Percentiles rank a stretch among this genome's conserved stretches.
phyloP scores from a whole-genome alignment of 106 monocot species.

The Amphibolis antarctica region DNA sequence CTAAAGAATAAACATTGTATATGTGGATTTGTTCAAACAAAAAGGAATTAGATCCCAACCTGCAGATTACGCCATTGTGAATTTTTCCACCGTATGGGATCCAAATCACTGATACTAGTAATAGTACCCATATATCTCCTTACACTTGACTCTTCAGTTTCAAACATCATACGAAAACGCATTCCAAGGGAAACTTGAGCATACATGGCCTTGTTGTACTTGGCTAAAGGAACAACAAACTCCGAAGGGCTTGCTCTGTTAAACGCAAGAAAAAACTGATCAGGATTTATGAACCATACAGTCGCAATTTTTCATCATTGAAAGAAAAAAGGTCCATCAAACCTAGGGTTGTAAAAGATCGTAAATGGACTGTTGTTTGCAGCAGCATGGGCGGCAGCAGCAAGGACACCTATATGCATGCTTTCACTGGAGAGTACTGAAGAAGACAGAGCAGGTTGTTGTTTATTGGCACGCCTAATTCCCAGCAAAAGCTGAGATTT shows the following conservation, averaged over 20 bases:
- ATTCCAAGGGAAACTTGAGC: slow-evolving; percentile 25
- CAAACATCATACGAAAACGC: slow-evolving; percentile 33
- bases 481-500: slow-evolving; percentile 68
- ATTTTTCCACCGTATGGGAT: slow-evolving; percentile 23
- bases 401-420: slow-evolving; percentile 31
- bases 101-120: slow-evolving; percentile 26
- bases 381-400: slow-evolving; percentile 27
- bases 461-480: slow-evolving; percentile 66
- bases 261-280: not conserved
- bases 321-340: not conserved
- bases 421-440: slow-evolving; percentile 62
- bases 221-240: slow-evolving; percentile 24
- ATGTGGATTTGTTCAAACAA: not conserved
- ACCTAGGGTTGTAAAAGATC: slow-evolving; percentile 30
- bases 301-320: not conserved
- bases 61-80: slow-evolving; percentile 31
- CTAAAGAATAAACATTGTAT: too few species aligned
- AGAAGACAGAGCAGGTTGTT: slow-evolving; percentile 54
- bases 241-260: slow-evolving; percentile 28
- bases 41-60: slow-evolving; percentile 6
- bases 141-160: slow-evolving; percentile 21
- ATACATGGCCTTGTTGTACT: slow-evolving; percentile 26
- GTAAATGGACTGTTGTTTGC: slow-evolving; percentile 31
- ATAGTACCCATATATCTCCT: slow-evolving; percentile 31
- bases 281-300: not conserved